Percentiles rank a stretch among this genome's conserved stretches.
phyloP scores from a whole-genome alignment of 306 rosid genomes.

The Crotalaria pallida region DNA sequence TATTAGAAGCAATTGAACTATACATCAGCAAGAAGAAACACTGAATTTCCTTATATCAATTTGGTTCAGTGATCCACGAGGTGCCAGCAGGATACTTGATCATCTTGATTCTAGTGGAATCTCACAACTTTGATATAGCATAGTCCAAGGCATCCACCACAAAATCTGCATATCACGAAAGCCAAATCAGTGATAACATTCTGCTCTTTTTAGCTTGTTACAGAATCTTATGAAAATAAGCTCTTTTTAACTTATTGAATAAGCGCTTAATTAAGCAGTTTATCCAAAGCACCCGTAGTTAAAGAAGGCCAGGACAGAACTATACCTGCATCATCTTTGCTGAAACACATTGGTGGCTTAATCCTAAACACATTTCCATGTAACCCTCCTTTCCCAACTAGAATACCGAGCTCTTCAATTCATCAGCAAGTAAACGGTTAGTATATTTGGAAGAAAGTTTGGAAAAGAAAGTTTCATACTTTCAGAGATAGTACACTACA shows the following conservation, averaged over 20 bases:
- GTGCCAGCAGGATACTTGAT: not conserved
- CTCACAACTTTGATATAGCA: slow-evolving; percentile 62
- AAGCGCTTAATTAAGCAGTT: too few species aligned
- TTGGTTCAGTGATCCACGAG: not conserved
- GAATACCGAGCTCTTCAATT: slow-evolving; percentile 70
- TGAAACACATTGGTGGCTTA: slow-evolving; percentile 92
- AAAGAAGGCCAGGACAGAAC: not conserved
- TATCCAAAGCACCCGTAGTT: not conserved
- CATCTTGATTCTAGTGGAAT: not conserved
- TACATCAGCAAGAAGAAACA: not conserved
- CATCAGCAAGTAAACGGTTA: slow-evolving; percentile 23
- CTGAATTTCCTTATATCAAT: not conserved
- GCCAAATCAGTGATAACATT: not conserved
- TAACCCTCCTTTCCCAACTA: slow-evolving; percentile 84
- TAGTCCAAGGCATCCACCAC: slow-evolving; percentile 88
- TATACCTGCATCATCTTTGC: slow-evolving; percentile 82
- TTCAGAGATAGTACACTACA: not conserved
- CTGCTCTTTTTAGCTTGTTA: not conserved
- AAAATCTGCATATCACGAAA: slow-evolving; percentile 57
- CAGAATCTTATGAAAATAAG: too few species aligned
- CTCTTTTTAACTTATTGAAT: too few species aligned
- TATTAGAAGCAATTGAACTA: not conserved
- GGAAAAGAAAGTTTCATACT: not conserved
- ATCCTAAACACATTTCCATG: slow-evolving; percentile 87
- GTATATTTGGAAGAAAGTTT: not conserved